Evolutionary conservation across 257 asterid species (phyloP), one percentile per base, ranked within the genome.

Genomic region (Leonotis leonurus): DNA sequence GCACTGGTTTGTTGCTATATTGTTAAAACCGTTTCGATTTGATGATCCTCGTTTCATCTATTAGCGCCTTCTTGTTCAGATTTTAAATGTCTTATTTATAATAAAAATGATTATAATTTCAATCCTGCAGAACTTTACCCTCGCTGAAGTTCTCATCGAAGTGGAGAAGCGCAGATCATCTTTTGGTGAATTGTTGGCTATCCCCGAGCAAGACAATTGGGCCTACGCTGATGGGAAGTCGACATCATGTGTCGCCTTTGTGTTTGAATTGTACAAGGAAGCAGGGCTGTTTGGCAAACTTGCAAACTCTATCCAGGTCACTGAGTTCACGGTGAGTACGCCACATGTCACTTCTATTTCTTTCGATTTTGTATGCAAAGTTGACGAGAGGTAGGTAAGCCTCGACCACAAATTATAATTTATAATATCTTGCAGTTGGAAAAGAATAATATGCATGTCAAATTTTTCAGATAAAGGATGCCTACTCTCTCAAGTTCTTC

Each of bases 271-370:
- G 73, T 93, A 93, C 84, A 93, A 93, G 77, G 94, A 62, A 71
- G 96, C 94, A 8, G 97, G 99, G 63, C 51, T 93, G 66, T 85
- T 93, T 40, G 99, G 91, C 55, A 24, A 74, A 56, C 86, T 89
- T 66, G 78, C 89, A 50, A 68, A 49, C 62, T 80, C 95, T 49
- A 80, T 87, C 67, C 89, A 87, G 78, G 96, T 80, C 67, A 85
- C 99, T 0, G 99, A 93, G 76, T 93, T 93, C 78, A 93, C 97
- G 70, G 99, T 92, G 62, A 82, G 96, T 32, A n/a, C n/a, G n/a
- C n/a, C n/a, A n/a, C n/a, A n/a, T n/a, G 37, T 44, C 33, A 33
- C 65, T 41, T 3, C 30, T 29, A 27, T 17, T 39, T 35, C 35
- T 13, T 49, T 32, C 4, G 29, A 58, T 18, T n/a, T 32, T 37